Percentiles rank a stretch among this genome's conserved stretches.
Evolutionary conservation across 305 asterid genomes (phyloP).

Genomic region (Nicotiana rustica): DNA sequence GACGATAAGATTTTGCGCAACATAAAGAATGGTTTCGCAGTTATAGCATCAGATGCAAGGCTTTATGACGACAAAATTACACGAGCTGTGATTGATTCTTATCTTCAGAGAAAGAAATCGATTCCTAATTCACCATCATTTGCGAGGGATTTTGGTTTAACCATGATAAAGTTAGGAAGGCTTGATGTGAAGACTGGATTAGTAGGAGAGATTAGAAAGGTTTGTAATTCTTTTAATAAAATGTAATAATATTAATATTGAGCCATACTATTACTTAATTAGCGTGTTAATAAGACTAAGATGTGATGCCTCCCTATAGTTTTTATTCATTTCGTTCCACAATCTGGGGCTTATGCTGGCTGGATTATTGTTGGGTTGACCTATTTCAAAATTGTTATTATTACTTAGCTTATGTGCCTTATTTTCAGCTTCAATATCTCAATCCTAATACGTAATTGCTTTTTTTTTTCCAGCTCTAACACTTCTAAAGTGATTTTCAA

Average conservation of each 20-base stretch:
- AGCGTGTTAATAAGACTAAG: neutral
- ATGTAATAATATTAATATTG: conserved; percentile 18
- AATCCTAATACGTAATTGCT: too few species aligned
- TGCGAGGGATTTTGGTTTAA: conserved; percentile 39
- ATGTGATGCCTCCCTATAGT: neutral
- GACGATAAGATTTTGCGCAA: conserved; percentile 44
- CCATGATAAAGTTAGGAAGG: conserved; percentile 46
- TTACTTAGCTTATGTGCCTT: too few species aligned
- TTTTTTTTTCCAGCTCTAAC: too few species aligned
- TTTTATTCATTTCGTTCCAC: too few species aligned
- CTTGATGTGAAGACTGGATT: conserved; percentile 43
- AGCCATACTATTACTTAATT: neutral
- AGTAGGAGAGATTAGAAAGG: conserved; percentile 44
- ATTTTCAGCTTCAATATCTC: too few species aligned
- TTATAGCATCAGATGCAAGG: conserved; percentile 49
- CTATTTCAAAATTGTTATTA: too few species aligned
- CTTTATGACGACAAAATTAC: conserved; percentile 43
- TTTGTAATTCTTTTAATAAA: conserved; percentile 44
- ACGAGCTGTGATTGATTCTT: conserved; percentile 40
- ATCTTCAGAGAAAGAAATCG: neutral
- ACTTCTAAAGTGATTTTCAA: too few species aligned
- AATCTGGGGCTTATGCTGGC: too few species aligned
- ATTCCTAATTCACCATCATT: conserved; percentile 1
- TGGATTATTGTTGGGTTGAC: too few species aligned
- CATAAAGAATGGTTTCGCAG: conserved; percentile 43